Conservation (phyloP, 306 rosid species). For the Hippophae gyantsensis region DNA sequence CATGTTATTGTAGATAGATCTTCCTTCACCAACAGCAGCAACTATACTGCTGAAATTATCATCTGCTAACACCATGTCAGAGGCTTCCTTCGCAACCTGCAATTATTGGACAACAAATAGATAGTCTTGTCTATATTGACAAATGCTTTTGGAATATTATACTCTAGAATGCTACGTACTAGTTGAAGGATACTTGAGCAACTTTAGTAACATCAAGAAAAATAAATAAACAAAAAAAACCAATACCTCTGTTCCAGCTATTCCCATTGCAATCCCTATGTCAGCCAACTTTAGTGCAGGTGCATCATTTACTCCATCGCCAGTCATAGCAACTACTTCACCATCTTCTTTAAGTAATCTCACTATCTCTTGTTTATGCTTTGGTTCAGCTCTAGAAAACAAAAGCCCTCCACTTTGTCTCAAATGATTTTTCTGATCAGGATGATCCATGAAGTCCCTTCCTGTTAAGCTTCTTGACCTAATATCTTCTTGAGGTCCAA, state of each 20-base stretch:
- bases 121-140: too few relatives aligned
- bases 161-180: too few relatives aligned
- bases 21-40: slow-evolving; percentile 83
- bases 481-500: slow-evolving; percentile 41
- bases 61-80: slow-evolving; percentile 82
- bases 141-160: too few relatives aligned
- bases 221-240: neutral
- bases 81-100: slow-evolving; percentile 83
- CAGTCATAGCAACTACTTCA: slow-evolving; percentile 89
- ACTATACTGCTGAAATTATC: slow-evolving; percentile 83
- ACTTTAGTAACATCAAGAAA: neutral
- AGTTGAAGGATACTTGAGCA: too few relatives aligned
- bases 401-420: slow-evolving; percentile 50
- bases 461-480: slow-evolving; percentile 52
- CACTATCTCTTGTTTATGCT: slow-evolving; percentile 83
- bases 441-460: slow-evolving; percentile 47
- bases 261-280: slow-evolving; percentile 88
- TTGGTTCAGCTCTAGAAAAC: slow-evolving; percentile 84
- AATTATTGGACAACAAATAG: too few relatives aligned
- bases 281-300: slow-evolving; percentile 89
- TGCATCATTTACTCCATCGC: slow-evolving; percentile 90
- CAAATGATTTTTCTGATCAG: slow-evolving; percentile 39
- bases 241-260: slow-evolving; percentile 81
- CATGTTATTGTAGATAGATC: slow-evolving; percentile 80
- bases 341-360: slow-evolving; percentile 74